phyloP scores from a whole-genome alignment of 257 asterid species.

The Coffea eugenioides region DNA sequence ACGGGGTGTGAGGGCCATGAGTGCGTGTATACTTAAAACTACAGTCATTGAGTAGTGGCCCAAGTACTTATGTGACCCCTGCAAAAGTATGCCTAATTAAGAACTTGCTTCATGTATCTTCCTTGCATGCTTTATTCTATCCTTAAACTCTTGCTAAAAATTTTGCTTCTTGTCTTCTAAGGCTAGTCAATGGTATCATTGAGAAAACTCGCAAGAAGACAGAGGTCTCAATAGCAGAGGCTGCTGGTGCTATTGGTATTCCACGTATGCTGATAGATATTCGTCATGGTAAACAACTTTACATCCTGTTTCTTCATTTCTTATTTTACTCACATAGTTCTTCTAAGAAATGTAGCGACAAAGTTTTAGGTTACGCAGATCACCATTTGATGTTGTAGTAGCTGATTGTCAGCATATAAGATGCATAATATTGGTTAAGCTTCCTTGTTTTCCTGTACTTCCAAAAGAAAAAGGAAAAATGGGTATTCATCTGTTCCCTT shows the following conservation, averaged over 20 bases:
- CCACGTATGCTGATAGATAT: conserved; percentile 91
- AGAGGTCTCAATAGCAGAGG: conserved; percentile 73
- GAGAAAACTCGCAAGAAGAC: conserved; percentile 79
- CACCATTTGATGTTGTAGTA: not conserved
- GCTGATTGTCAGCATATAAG: no score
- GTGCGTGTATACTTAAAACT: no score
- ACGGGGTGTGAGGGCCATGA: not conserved
- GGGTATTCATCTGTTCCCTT: not conserved
- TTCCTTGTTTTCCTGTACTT: not conserved
- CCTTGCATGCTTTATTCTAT: not conserved
- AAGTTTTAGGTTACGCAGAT: not conserved
- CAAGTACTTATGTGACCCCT: not conserved
- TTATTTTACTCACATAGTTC: not conserved
- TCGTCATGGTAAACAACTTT: conserved; percentile 68
- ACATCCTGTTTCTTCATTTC: not conserved
- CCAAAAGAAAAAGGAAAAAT: no score
- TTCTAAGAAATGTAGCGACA: not conserved
- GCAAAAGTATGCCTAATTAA: not conserved
- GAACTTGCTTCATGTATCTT: not conserved
- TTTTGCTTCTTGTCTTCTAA: conserved; percentile 19
- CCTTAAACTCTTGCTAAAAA: not conserved
- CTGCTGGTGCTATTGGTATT: conserved; percentile 73
- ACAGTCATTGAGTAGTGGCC: not conserved
- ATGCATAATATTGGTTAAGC: not conserved
- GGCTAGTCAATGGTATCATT: conserved; percentile 86